Base-by-base conservation (phyloP, 192 early-diverging fungal genomes). In the Radiomyces spectabilis region DNA sequence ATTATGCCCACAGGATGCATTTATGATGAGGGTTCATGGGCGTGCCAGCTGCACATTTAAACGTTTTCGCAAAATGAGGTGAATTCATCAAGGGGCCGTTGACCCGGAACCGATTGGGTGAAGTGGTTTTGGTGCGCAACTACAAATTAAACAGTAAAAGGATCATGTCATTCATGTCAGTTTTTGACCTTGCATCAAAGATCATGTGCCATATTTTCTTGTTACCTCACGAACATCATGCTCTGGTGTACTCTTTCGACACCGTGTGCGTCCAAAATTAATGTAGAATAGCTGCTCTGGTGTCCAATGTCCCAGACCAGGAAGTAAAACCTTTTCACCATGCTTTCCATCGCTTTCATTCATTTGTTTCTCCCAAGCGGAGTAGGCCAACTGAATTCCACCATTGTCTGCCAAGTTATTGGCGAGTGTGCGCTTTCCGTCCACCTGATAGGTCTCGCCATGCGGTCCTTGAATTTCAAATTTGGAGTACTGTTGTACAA, bases 21-120 rank as follows among this genome's bases (percentile, higher is more conserved):
- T n/a, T n/a, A n/a, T n/a, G n/a, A n/a, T n/a, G n/a, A n/a, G 86
- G 85, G 64, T 90, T 89, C 86, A 89, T 85, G 26, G 46, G 52
- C 0, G 71, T 50, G 6, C 77, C 76, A 10, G 50, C 34, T 15
- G 68, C 48, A 61, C 89, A 90, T 16, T 73, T 51, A 56, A 85
- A 92, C 2, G 80, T 75, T 29, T 80, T 61, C 3, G 79, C 59
- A 66, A 92, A 92, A 25, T 79, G 61, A 15, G 54, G 24, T 0
- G 78, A 80, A 60, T 92, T 88, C 37, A 63, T 56, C 1, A 85
- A 50, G 9, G 75, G 83, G 4, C 84, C 85, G 33, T 79, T 83
- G 15, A 90, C 85, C 25, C 86, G 71, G 73, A 71, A 81, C 30
- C 62, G 41, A 32, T 70, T 46, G 15, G 86, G 85, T 1, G 84